phyloP scores from a whole-genome alignment of 345 rosid genomes.

The Eucalyptus tenuipes region DNA sequence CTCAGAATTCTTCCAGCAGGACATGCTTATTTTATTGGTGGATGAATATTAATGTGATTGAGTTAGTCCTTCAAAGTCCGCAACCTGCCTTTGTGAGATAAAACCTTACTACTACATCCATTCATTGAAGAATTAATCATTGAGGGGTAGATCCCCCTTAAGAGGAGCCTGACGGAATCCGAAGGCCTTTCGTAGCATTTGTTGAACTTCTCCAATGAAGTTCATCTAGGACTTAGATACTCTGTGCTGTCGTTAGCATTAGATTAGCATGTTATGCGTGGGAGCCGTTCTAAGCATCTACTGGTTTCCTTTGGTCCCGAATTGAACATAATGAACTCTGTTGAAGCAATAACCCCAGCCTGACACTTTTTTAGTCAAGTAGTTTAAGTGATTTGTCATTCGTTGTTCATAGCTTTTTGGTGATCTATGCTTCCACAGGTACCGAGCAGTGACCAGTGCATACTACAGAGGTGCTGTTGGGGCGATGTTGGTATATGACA shows the following conservation, averaged over 20 bases:
- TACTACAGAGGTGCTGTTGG: conserved; percentile 80
- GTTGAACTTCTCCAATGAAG: not conserved
- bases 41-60: not conserved
- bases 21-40: not conserved
- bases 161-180: not conserved
- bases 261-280: not conserved
- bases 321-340: not conserved
- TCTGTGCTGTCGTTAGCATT: not conserved
- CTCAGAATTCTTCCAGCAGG: not conserved
- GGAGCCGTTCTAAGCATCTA: not conserved
- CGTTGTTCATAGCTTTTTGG: not conserved
- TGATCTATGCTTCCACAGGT: conserved; percentile 19
- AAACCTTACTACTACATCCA: not conserved
- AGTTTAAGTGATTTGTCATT: not conserved
- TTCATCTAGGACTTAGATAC: not conserved
- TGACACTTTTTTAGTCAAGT: not conserved
- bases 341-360: not conserved
- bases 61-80: not conserved
- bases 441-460: conserved; percentile 82
- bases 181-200: not conserved
- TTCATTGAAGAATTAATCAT: not conserved
- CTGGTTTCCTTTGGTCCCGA: not conserved
- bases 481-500: conserved; percentile 77
- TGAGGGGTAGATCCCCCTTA: not conserved
- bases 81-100: not conserved